Evolutionary conservation across 176 grass and related monocot species (phyloP), one percentile per base, ranked within the genome.

Genomic region (Thalia dealbata): DNA sequence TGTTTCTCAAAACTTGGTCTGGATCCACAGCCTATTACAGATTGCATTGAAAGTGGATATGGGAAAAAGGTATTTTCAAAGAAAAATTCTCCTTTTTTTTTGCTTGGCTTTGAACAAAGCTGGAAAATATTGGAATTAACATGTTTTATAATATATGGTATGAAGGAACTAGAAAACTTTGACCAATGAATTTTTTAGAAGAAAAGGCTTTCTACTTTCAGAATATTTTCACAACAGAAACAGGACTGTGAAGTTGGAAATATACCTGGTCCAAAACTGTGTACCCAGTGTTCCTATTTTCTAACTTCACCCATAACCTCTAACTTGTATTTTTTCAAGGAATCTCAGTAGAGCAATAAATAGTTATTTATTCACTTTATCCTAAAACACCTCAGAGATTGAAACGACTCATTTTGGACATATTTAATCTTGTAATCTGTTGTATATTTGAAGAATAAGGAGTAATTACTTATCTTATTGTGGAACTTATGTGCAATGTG

Each of bases 1-100:
- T 96, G 92, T 78, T 89, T 92, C 81, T 15, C 67, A 52, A 85
- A 84, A 75, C 63, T 82, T 50, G 78, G 78, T 10, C 68, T 96
- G 15, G 86, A 92, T 61, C 73, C 89, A 25, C 65, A 87, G 72
- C 78, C 84, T 14, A 80, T 96, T 48, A 81, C 52, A 5, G 77
- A 86, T 29, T 96, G 92, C 78, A 84, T 81, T 46, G 71, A 83
- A 6, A 80, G 71, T 41, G 86, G 91, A 38, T 14, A 66, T 7
- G 89, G 86, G n/a, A 75, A 89, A 68, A n/a, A 91, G 84, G 92
- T 96, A 50, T 12, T 6, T 73, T 50, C 21, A 10, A 35, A n/a
- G n/a, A n/a, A 23, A 30, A 10, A 14, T 23, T 29, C 67, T 29
- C 23, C 29, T 0, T 14, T 63, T 28, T 28, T 63, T 14, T 14